These are phyloP conservation scores for Xenosphaeropsis pyriputrescens DNA, from an alignment of 2,329 filamentous ascomycete species.

Conservation along the genomic window DNA sequence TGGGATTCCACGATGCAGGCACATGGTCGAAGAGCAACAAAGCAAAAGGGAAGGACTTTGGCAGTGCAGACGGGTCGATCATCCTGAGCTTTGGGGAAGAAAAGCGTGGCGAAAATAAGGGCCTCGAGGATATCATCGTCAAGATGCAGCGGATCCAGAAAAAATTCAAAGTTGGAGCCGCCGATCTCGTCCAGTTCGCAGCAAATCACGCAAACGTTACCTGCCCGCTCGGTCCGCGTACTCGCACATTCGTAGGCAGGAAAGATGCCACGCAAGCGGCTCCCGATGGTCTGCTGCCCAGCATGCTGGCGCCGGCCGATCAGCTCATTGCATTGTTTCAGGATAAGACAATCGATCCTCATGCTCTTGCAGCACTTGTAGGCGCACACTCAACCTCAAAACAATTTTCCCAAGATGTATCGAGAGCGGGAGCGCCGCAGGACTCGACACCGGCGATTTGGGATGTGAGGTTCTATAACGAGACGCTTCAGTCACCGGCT, in stretches of 20 bases:
- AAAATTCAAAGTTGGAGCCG: constrained; percentile 27
- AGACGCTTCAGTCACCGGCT: constrained; percentile 19
- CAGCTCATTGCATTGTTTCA: constrained; percentile 31
- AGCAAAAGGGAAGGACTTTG: constrained; percentile 14
- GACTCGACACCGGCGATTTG: constrained; percentile 36
- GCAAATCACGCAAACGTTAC: constrained; percentile 19
- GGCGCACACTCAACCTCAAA: constrained; percentile 37
- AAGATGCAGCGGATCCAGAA: constrained; percentile 24
- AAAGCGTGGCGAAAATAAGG: constrained; percentile 26
- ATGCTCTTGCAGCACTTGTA: constrained; percentile 35
- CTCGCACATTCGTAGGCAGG: constrained; percentile 35
- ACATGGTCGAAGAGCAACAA: constrained; percentile 24
- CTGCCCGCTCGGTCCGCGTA: constrained; percentile 35
- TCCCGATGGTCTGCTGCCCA: constrained; percentile 27
- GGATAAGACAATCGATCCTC: constrained; percentile 35
- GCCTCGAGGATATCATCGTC: constrained; percentile 27
- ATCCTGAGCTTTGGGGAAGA: constrained; percentile 25
- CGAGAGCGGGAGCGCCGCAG: constrained; percentile 27
- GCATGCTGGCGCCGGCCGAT: constrained; percentile 26
- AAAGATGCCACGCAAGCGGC: constrained; percentile 25
- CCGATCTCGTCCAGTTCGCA: constrained; percentile 37
- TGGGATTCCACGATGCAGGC: constrained; percentile 33
- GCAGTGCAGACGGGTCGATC: constrained; percentile 32
- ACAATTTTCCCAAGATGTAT: constrained; percentile 27
- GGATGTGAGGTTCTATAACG: constrained; percentile 34